phyloP scores from a whole-genome alignment of 1,284 basidiomycete species.

The Ganoderma lucidum region DNA sequence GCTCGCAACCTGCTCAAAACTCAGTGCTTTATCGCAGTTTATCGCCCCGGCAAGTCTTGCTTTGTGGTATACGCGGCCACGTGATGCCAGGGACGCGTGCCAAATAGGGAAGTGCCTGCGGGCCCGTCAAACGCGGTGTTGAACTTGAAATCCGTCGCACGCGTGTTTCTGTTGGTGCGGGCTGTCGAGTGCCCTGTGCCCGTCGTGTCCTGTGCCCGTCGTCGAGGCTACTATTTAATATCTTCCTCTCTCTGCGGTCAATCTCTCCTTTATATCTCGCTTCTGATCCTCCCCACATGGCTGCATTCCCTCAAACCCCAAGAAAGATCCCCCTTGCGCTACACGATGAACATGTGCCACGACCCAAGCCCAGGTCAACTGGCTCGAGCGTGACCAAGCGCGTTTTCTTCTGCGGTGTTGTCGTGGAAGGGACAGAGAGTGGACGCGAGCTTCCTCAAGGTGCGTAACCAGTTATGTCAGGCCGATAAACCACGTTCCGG shows the following conservation, averaged over 20 bases:
- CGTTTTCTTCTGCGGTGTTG: conserved; percentile 83
- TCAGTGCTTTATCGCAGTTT: not conserved
- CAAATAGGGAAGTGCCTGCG: conserved; percentile 20
- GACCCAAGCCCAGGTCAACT: conserved; percentile 35
- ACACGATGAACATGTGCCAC: conserved; percentile 62
- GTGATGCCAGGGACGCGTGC: conserved; percentile 24
- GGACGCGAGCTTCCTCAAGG: conserved; percentile 75
- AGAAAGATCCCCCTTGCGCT: conserved; percentile 76
- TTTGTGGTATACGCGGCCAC: conserved; percentile 21
- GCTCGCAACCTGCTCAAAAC: not conserved
- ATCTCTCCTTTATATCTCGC: conserved; percentile 18
- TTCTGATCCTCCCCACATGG: conserved; percentile 41
- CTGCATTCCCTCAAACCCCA: conserved; percentile 59
- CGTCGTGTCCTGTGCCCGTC: not conserved
- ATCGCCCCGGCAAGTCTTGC: not conserved
- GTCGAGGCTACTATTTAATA: conserved; percentile 13
- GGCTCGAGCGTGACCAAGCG: conserved; percentile 65
- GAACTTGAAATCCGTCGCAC: not conserved
- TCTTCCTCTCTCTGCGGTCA: conserved; percentile 7
- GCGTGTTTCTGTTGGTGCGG: not conserved
- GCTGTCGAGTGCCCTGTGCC: not conserved
- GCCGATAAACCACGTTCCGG: not conserved
- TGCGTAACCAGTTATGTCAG: conserved; percentile 41
- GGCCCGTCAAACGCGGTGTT: not conserved
- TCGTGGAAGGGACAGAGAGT: conserved; percentile 79